Evolutionary conservation across 2,329 filamentous ascomycete genomes (phyloP).

Genomic region (Emergomyces pasteurianus): DNA sequence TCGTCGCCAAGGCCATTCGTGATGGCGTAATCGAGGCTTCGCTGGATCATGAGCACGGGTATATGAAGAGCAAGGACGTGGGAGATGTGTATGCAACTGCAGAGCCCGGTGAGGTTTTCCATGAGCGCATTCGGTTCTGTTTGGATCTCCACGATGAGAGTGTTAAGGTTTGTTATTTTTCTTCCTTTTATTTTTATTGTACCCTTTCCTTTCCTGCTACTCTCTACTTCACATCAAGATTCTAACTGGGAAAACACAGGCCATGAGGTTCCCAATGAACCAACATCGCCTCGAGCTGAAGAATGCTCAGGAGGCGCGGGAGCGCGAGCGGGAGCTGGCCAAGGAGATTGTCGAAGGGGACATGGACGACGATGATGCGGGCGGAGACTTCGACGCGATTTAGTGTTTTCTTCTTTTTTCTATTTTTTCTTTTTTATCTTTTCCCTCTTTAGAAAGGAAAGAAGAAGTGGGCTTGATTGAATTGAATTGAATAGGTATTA

Average conservation of each 20-base stretch:
- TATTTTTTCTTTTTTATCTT: slow-evolving; percentile 4
- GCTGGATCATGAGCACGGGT: slow-evolving; percentile 84
- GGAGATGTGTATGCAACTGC: slow-evolving; percentile 92
- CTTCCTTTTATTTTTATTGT: neutral
- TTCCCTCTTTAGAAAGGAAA: neutral
- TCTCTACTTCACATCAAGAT: neutral
- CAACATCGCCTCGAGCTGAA: slow-evolving; percentile 94
- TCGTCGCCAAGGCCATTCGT: slow-evolving; percentile 94
- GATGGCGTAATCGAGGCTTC: slow-evolving; percentile 96
- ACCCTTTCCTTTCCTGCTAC: too few species aligned
- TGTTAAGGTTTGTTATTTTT: slow-evolving; percentile 57
- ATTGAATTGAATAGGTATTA: neutral
- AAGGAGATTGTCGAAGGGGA: slow-evolving; percentile 99
- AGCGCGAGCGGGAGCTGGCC: slow-evolving; percentile 89
- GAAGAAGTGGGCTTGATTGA: neutral
- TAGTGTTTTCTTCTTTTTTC: slow-evolving; percentile 33
- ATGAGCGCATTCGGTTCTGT: slow-evolving; percentile 88
- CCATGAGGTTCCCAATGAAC: slow-evolving; percentile 99
- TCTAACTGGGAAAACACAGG: slow-evolving; percentile 41
- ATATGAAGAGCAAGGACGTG: slow-evolving; percentile 97
- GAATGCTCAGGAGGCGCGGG: slow-evolving; percentile 95
- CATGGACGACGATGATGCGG: slow-evolving; percentile 89
- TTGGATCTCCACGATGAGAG: slow-evolving; percentile 91
- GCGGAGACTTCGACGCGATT: slow-evolving; percentile 92
- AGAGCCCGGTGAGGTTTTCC: slow-evolving; percentile 93